Base-by-base conservation (phyloP, 1,284 basidiomycete genomes). In the Phellopilus nigrolimitatus region DNA sequence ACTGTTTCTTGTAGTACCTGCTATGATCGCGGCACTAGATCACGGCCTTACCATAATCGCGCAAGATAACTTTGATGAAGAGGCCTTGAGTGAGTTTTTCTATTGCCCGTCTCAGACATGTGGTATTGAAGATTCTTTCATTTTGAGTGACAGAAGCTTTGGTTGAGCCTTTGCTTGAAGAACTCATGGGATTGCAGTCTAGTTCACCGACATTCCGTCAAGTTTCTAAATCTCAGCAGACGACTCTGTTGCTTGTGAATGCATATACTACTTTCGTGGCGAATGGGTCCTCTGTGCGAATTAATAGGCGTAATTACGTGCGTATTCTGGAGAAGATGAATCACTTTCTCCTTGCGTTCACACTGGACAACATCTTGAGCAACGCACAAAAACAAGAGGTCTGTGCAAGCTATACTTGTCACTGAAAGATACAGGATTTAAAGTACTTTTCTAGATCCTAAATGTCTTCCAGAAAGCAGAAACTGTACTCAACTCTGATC, bases 351-450 rank as follows among this genome's bases (percentile, higher is more conserved):
- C 61, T 84, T 30, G 77, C 82, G 13, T 68, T 90, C 22, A 80
- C 82, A 0, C 66, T 82, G 49, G 84, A 84, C 52, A 76, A 76
- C 47, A 67, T 72, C 3, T 77, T 85, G 28, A 72, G 75, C 13
- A 74, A 74, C 1, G 50, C 66, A 10, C 85, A 88, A 60, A 87
- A 86, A 59, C 77, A 77, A 46, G 82, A 87, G 73, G 86, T 86
- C 57, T 33, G 65, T 60, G 25, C 38, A 6, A n/a, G n/a, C n/a
- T n/a, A n/a, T n/a, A n/a, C n/a, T n/a, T n/a, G n/a, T n/a, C n/a
- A n/a, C n/a, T n/a, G n/a, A n/a, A n/a, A n/a, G n/a, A n/a, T n/a
- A n/a, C n/a, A n/a, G n/a, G n/a, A n/a, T n/a, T n/a, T n/a, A n/a
- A n/a, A n/a, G n/a, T 15, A 9, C 43, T 37, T 8, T 36, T 41